A percentile compares a stretch with the other conserved stretches of the same genome.
phyloP scores from a whole-genome alignment of 768 basidiomycete genomes.

The Cubamyces lactineus region DNA sequence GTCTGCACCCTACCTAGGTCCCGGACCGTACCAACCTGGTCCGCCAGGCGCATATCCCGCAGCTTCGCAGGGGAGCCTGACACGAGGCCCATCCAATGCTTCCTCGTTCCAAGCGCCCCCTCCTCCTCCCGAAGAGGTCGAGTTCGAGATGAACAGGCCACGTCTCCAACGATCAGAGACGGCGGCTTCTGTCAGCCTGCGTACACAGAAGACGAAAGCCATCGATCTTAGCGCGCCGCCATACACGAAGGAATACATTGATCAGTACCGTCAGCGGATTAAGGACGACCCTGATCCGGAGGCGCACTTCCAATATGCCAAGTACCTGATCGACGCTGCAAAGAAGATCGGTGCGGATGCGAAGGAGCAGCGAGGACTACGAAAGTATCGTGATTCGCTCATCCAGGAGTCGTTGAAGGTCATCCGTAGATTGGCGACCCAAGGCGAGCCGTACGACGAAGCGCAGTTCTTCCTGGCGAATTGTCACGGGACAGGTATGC shows the following conservation, averaged over 20 bases:
- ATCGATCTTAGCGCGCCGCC: slow-evolving; percentile 83
- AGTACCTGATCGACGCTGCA: slow-evolving; percentile 98
- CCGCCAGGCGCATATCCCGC: slow-evolving; percentile 28
- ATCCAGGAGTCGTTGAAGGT: slow-evolving; percentile 90
- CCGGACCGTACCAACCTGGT: slow-evolving; percentile 24
- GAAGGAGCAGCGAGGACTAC: slow-evolving; percentile 79
- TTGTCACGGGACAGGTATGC: slow-evolving; percentile 92
- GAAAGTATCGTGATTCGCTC: slow-evolving; percentile 89
- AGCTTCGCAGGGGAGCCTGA: slow-evolving; percentile 20
- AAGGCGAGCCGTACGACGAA: slow-evolving; percentile 90
- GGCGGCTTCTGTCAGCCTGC: slow-evolving; percentile 54
- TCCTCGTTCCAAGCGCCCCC: slow-evolving; percentile 23
- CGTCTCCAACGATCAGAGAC: slow-evolving; percentile 61
- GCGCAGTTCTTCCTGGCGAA: slow-evolving; percentile 99
- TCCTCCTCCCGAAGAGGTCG: slow-evolving; percentile 37
- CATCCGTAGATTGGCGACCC: slow-evolving; percentile 89
- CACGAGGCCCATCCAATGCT: slow-evolving; percentile 21
- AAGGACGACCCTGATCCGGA: slow-evolving; percentile 98
- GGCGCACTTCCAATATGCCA: slow-evolving; percentile 97
- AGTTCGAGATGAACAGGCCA: slow-evolving; percentile 59
- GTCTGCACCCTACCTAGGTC: slow-evolving; percentile 21
- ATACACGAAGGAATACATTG: slow-evolving; percentile 94
- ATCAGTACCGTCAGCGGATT: slow-evolving; percentile 96
- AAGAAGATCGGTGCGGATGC: slow-evolving; percentile 80
- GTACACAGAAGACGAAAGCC: slow-evolving; percentile 75